phyloP scores from a whole-genome alignment of 2,329 filamentous ascomycete genomes.

The Beauveria bassiana region DNA sequence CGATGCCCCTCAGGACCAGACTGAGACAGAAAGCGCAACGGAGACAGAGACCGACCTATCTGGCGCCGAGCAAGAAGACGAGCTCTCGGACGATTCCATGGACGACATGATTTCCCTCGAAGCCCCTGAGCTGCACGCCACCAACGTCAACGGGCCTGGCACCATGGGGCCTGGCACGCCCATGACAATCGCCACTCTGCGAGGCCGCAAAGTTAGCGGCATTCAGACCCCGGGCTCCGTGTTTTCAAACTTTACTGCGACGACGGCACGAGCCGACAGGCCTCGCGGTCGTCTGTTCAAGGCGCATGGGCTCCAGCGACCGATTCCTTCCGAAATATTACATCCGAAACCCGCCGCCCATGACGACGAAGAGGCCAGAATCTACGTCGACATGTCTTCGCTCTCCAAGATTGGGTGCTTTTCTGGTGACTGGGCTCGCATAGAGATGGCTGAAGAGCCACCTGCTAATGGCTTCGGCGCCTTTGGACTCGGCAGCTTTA shows the following conservation, averaged over 20 bases:
- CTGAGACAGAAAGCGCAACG: conserved; percentile 46
- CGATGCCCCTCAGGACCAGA: conserved; percentile 44
- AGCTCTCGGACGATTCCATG: conserved; percentile 79
- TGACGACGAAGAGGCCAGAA: conserved; percentile 81
- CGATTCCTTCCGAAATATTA: conserved; percentile 68
- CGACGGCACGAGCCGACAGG: conserved; percentile 67
- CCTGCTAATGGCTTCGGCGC: conserved; percentile 57
- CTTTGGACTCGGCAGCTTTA: conserved; percentile 60
- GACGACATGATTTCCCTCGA: conserved; percentile 90
- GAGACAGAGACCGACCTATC: conserved; percentile 59
- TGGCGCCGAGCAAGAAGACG: conserved; percentile 60
- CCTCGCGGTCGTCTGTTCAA: conserved; percentile 76
- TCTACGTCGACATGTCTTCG: conserved; percentile 84
- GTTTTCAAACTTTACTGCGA: conserved; percentile 79
- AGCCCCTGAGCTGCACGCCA: conserved; percentile 69
- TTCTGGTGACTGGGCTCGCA: conserved; percentile 90
- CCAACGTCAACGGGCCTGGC: conserved; percentile 70
- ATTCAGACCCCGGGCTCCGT: conserved; percentile 79
- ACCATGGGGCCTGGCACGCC: conserved; percentile 76
- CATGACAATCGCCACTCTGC: conserved; percentile 53
- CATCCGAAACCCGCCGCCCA: conserved; percentile 70
- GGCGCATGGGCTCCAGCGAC: conserved; percentile 64
- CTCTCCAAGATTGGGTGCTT: conserved; percentile 90
- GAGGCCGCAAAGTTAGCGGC: conserved; percentile 60
- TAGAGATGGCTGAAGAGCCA: conserved; percentile 71